Conservation (phyloP, 768 basidiomycete genomes). For the Termitomyces sp. region DNA sequence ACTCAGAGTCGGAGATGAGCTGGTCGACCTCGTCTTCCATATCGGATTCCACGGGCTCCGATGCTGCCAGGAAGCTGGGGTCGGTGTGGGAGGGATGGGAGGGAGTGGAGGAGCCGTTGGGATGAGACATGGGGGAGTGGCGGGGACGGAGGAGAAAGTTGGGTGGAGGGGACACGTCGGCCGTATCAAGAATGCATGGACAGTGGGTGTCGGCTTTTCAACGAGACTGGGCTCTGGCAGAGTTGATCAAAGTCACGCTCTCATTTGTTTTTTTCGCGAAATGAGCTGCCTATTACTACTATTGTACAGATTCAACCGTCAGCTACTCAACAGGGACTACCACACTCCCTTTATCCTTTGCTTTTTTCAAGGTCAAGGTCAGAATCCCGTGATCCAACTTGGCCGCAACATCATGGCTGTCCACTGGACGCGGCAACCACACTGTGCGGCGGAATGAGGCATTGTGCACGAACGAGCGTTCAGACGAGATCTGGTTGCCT, state of each 20-base stretch:
- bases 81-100: conserved; percentile 3
- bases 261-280: conserved; percentile 7
- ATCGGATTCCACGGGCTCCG: conserved; percentile 39
- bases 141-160: conserved; percentile 1
- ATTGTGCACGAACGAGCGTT: conserved; percentile 58
- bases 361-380: conserved; percentile 58
- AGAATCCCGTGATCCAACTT: conserved; percentile 71
- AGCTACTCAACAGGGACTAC: conserved; percentile 40
- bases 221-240: conserved; percentile 6
- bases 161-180: conserved; percentile 6
- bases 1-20: conserved; percentile 56
- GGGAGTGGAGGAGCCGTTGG: conserved; percentile 1
- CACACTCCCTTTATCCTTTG: conserved; percentile 55
- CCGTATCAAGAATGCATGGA: conserved; percentile 18
- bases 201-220: conserved; percentile 12
- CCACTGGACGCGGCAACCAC: conserved; percentile 66
- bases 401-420: conserved; percentile 56
- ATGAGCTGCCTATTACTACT: background rate
- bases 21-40: conserved; percentile 65
- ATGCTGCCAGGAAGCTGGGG: conserved; percentile 8
- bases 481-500: conserved; percentile 51
- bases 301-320: no score
- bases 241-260: conserved; percentile 13
- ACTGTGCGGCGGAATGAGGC: conserved; percentile 66
- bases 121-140: conserved; percentile 6